Base-by-base conservation (phyloP, 2,329 filamentous ascomycete species). In the Clonostachys chloroleuca region DNA sequence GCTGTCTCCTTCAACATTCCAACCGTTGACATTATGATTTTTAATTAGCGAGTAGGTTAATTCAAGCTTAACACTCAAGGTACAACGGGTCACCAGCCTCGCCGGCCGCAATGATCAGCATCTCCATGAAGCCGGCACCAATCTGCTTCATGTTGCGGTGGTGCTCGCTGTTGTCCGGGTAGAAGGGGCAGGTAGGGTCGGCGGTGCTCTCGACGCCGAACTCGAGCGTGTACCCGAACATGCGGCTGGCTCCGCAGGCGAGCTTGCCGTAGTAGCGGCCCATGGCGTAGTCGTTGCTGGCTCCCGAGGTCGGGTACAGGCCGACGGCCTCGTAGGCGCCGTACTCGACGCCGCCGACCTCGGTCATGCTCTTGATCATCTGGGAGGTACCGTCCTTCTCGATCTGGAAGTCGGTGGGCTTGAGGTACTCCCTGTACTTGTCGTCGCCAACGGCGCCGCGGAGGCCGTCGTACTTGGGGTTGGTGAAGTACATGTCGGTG, bases 401-500 rank as follows among this genome's bases (percentile, higher is more conserved):
- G 35, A 55, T 51, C 20, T 54, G 51, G 34, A 57, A 47, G 49
- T 72, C 69, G 8, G 51, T 49, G 18, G 49, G 40, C 2, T 65
- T 58, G 5, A 66, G 59, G 54, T 72, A 74, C 55, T 74, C 69
- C 35, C 60, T 60, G 55, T 74, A 74, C 6, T 56, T 59, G 12
- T 40, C 45, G 17, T 53, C 54, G 41, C 64, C 60, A 5, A 72
- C 59, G 12, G 71, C 56, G 17, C 74, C 75, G 16, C 75, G 69
- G 42, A 68, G 65, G 47, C 67, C 67, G 49, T 79, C 69, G 52
- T 74, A 80, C 1, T 69, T 59, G 8, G 64, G 50, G 65, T 78
- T 80, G 35, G 67, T 55, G 61, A 78, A 76, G 61, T 70, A 78
- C 68, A 73, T 72, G 45, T 56, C 54, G 0, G 69, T 57, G 47